Percentiles rank a stretch among this genome's conserved stretches.
Conservation (phyloP, 2,329 filamentous ascomycete species). For the Sporothrix curviconia region DNA sequence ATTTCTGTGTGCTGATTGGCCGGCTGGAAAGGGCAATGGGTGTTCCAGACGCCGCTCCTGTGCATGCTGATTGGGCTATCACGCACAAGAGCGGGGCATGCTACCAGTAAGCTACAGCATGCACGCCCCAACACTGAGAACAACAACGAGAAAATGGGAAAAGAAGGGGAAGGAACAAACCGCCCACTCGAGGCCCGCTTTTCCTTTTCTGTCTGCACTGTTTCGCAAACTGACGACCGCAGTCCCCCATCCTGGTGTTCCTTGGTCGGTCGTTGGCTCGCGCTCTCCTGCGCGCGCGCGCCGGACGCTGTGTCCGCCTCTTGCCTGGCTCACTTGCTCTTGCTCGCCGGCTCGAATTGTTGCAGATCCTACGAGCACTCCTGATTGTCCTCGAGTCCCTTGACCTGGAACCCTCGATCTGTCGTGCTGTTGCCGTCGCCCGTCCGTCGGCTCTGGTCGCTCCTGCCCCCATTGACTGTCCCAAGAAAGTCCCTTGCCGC, state of each 20-base stretch:
- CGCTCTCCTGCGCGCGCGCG: not conserved
- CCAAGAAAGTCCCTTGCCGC: too few species aligned
- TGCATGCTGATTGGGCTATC: constrained; percentile 8
- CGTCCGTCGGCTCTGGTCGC: not conserved
- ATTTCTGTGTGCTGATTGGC: constrained; percentile 15
- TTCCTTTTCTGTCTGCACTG: not conserved
- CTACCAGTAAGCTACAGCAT: constrained; percentile 8
- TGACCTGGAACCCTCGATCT: constrained; percentile 1
- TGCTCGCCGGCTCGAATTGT: not conserved
- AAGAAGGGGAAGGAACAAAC: not conserved
- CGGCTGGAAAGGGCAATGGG: not conserved
- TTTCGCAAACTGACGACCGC: not conserved
- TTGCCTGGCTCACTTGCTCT: not conserved
- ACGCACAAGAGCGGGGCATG: not conserved
- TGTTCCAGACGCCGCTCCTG: constrained; percentile 5
- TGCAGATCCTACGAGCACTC: not conserved
- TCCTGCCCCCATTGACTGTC: not conserved
- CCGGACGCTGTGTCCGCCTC: not conserved
- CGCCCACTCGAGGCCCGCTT: constrained; percentile 4
- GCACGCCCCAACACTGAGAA: constrained; percentile 4
- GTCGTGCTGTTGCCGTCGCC: not conserved
- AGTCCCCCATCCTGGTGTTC: not conserved
- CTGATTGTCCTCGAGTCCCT: not conserved
- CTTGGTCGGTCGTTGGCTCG: not conserved
- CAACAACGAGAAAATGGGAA: not conserved